phyloP scores from a whole-genome alignment of 495 filamentous ascomycete genomes.

The Trichoderma virens region DNA sequence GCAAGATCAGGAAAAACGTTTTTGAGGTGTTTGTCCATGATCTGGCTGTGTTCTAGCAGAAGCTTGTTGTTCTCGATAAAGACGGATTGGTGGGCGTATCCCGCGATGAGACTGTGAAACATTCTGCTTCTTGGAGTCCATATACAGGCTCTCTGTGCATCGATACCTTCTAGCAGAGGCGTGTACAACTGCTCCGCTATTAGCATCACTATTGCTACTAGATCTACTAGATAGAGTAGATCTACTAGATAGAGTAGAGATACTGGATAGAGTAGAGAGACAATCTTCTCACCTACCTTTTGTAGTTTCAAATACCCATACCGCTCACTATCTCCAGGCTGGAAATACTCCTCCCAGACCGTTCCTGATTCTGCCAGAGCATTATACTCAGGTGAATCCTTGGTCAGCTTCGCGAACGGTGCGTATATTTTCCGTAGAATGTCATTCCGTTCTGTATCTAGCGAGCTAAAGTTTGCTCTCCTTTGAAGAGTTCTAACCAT shows the following conservation, averaged over 20 bases:
- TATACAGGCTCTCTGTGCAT: not conserved
- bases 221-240: not conserved
- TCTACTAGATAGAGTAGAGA: not conserved
- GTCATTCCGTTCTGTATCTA: too few relatives aligned
- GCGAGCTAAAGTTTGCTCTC: too few relatives aligned
- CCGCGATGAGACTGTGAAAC: constrained; percentile 12
- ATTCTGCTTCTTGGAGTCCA: constrained; percentile 9
- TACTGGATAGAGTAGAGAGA: not conserved
- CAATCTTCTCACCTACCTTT: constrained; percentile 12
- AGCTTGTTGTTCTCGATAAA: constrained; percentile 16
- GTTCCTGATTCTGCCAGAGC: constrained; percentile 15
- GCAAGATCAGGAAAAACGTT: not conserved
- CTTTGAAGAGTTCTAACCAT: too few relatives aligned
- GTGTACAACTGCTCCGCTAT: too few relatives aligned
- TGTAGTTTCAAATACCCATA: constrained; percentile 12
- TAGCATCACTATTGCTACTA: not conserved
- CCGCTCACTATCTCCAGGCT: constrained; percentile 14
- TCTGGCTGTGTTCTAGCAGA: constrained; percentile 8
- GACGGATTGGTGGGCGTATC: constrained; percentile 17
- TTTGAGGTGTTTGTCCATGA: constrained; percentile 13
- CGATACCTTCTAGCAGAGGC: not conserved
- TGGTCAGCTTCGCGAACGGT: constrained; percentile 14
- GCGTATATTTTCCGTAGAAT: not conserved
- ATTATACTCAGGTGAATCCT: constrained; percentile 14
- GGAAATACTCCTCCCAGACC: constrained; percentile 16